phyloP scores from a whole-genome alignment of 2,329 filamentous ascomycete genomes.

The Colletotrichum gloeosporioides region DNA sequence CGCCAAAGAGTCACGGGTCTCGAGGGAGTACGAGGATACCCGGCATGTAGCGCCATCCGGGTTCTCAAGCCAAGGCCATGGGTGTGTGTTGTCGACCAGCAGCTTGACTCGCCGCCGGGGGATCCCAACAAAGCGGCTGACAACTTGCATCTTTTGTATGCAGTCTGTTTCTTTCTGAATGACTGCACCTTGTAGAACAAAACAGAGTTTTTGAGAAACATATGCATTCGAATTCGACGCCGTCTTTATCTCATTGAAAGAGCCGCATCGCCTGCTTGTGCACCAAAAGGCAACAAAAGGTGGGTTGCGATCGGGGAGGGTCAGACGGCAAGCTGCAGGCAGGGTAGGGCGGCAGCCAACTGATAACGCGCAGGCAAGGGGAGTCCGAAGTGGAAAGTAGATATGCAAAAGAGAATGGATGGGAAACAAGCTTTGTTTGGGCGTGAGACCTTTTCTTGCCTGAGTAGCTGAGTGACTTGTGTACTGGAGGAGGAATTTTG shows the following conservation, averaged over 20 bases:
- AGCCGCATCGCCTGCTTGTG: background rate
- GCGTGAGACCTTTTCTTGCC: background rate
- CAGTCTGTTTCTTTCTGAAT: background rate
- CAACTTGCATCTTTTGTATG: background rate
- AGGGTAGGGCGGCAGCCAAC: background rate
- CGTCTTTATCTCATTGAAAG: background rate
- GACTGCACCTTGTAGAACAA: background rate
- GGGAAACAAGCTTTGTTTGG: slow-evolving; percentile 15
- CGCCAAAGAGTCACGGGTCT: background rate
- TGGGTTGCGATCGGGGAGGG: slow-evolving; percentile 2
- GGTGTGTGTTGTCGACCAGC: slow-evolving; percentile 5
- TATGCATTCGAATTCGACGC: background rate
- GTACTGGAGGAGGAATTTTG: background rate
- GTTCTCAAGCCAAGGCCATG: slow-evolving; percentile 12
- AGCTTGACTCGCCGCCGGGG: slow-evolving; percentile 7
- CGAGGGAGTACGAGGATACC: slow-evolving; percentile 7
- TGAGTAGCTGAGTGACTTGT: background rate
- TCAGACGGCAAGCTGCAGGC: slow-evolving; percentile 10
- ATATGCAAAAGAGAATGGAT: background rate
- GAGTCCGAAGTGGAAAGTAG: background rate
- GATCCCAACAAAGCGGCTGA: background rate
- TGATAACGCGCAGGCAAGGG: background rate
- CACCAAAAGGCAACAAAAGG: background rate
- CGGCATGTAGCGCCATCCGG: slow-evolving; percentile 1
- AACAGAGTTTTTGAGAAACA: background rate